phyloP scores from a whole-genome alignment of 306 rosid genomes.

The Citrullus colocynthis region DNA sequence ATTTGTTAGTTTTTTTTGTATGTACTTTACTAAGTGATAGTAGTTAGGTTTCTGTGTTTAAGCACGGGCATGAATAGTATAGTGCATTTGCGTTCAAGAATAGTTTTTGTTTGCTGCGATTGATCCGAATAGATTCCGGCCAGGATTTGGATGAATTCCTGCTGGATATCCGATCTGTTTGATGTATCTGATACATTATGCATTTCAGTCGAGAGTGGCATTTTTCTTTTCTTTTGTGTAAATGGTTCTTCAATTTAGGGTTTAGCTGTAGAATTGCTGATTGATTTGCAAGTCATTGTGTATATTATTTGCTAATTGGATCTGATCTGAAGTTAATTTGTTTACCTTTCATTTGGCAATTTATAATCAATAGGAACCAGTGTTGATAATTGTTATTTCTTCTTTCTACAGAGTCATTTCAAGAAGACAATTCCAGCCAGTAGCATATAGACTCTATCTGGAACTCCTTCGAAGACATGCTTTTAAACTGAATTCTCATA shows the following conservation, averaged over 20 bases:
- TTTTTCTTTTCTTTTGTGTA: neutral
- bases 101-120: neutral
- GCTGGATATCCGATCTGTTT: neutral
- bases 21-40: neutral
- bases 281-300: neutral
- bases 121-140: neutral
- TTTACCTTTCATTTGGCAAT: neutral
- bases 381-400: neutral
- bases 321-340: neutral
- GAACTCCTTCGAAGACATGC: slow-evolving; percentile 72
- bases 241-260: neutral
- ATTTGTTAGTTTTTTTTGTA: neutral
- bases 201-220: neutral
- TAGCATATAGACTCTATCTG: slow-evolving; percentile 70
- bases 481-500: slow-evolving; percentile 61
- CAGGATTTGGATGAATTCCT: neutral
- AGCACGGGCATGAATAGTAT: neutral
- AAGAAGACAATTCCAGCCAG: slow-evolving; percentile 58
- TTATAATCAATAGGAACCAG: neutral
- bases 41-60: neutral
- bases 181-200: neutral
- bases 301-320: neutral
- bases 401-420: slow-evolving; percentile 69
- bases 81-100: neutral
- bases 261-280: slow-evolving; percentile 1